phyloP scores from a whole-genome alignment of 768 basidiomycete genomes.

The Pleurotus tuber-regium region DNA sequence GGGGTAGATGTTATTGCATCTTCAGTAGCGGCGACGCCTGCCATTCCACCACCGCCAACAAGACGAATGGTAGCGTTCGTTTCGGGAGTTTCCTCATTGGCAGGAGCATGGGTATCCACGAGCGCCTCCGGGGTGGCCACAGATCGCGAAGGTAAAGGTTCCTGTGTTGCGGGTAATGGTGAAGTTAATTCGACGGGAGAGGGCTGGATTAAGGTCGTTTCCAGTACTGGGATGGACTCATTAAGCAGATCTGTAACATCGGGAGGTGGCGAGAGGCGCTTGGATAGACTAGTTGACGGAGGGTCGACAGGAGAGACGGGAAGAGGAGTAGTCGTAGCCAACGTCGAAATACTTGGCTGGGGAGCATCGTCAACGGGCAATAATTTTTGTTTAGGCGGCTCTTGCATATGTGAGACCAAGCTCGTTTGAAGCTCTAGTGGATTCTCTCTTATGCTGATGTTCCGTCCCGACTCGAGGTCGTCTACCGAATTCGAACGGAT shows the following conservation, averaged over 20 bases:
- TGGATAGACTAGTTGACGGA: conserved; percentile 13
- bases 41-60: conserved; percentile 53
- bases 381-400: conserved; percentile 20
- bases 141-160: not conserved
- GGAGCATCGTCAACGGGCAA: conserved; percentile 9
- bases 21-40: conserved; percentile 31
- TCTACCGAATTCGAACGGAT: conserved; percentile 40
- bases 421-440: conserved; percentile 17
- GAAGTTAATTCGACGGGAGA: conserved; percentile 10
- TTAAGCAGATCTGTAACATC: conserved; percentile 50
- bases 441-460: conserved; percentile 36
- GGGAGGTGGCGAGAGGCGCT: conserved; percentile 19
- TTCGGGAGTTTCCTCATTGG: conserved; percentile 16
- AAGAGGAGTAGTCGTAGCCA: conserved; percentile 15
- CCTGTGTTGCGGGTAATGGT: conserved; percentile 9
- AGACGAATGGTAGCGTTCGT: conserved; percentile 52
- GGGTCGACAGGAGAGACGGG: conserved; percentile 10
- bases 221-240: conserved; percentile 37
- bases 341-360: not conserved
- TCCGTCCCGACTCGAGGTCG: conserved; percentile 49
- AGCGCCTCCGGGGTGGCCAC: not conserved
- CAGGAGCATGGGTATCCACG: not conserved
- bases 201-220: conserved; percentile 34
- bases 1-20: conserved; percentile 26
- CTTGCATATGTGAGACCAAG: conserved; percentile 17